Base-by-base conservation (phyloP, 2,329 filamentous ascomycete species). In the Arthrobotrys sphaeroides region DNA sequence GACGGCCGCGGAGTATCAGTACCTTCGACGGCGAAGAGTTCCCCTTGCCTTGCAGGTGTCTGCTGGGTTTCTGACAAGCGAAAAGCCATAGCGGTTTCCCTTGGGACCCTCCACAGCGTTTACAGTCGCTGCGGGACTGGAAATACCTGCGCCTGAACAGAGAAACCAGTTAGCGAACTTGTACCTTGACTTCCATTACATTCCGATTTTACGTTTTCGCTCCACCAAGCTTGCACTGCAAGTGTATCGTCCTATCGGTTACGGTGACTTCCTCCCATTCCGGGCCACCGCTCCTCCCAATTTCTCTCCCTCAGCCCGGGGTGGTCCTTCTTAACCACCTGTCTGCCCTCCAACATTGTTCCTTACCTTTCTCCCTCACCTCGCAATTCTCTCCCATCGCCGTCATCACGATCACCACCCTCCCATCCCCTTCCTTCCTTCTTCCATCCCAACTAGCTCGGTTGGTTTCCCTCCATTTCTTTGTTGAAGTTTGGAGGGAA, bases 241-340 rank as follows among this genome's bases (percentile, higher is more conserved):
- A 57, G 33, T 55, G 49, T 45, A 55, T 74, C 53, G 40, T 74
- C 70, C 64, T 75, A 47, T 75, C 72, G 72, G 72, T 75, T 75
- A 69, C 64, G 72, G 72, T 68, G 64, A 75, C 72, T 75, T 75
- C 64, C 72, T 75, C 64, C 64, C 72, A 64, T 75, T 69, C 72
- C 64, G 53, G 72, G 64, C 61, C 64, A 55, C 64, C 64, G 57
- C 64, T 75, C 64, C 57, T 69, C 72, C 72, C 72, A 75, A 68
- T 68, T 69, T 64, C 53, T 51, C 38, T 60, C 38, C 70, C 64
- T 69, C 64, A 75, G 64, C 42, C 70, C 62, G 62, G 70, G 62
- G 53, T 45, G n/a, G 20, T 53, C 62, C 62, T 47, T 67, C 62
- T 62, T 68, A 74, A 74, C 70, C 53, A 74, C 70, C 53, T 61